Evolutionary conservation across 1,284 basidiomycete species (phyloP).

Genomic region (Erythrobasidium hasegawianum): DNA sequence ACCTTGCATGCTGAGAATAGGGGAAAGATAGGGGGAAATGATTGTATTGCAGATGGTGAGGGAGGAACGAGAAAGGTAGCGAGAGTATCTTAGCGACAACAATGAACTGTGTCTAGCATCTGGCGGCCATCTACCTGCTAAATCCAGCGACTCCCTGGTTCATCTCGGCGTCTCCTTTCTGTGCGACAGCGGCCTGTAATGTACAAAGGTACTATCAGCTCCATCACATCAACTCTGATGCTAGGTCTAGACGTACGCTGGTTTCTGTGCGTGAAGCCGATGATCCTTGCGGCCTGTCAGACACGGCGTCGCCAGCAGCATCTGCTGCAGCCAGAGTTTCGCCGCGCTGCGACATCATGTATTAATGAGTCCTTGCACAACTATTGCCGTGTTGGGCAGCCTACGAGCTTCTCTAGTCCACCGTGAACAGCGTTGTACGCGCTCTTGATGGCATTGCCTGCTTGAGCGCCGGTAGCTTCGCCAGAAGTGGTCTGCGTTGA

Average conservation of each 20-base stretch:
- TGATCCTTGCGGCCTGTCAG: conserved; percentile 6
- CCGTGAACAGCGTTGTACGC: conserved; percentile 18
- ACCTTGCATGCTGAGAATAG: not conserved
- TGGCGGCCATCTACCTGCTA: too few relatives aligned
- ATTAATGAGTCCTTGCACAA: too few relatives aligned
- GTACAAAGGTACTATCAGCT: too few relatives aligned
- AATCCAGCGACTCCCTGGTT: not conserved
- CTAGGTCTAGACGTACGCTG: not conserved
- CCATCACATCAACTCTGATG: too few relatives aligned
- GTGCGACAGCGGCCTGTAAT: not conserved
- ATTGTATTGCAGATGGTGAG: too few relatives aligned
- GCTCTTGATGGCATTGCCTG: conserved; percentile 22
- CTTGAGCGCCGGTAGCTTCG: conserved; percentile 15
- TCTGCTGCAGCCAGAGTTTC: conserved; percentile 23
- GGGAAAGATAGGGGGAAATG: not conserved
- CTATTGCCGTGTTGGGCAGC: too few relatives aligned
- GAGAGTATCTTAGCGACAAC: not conserved
- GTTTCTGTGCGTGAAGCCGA: conserved; percentile 3
- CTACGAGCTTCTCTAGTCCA: conserved; percentile 19
- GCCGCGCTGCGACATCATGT: not conserved
- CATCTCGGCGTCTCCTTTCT: not conserved
- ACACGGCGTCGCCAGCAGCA: conserved; percentile 12
- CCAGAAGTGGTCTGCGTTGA: conserved; percentile 4
- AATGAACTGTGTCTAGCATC: too few relatives aligned
- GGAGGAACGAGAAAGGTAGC: not conserved